These are phyloP conservation scores for Scedosporium minutisporum DNA, from an alignment of 2,329 filamentous ascomycete genomes.

Conservation along the genomic window DNA sequence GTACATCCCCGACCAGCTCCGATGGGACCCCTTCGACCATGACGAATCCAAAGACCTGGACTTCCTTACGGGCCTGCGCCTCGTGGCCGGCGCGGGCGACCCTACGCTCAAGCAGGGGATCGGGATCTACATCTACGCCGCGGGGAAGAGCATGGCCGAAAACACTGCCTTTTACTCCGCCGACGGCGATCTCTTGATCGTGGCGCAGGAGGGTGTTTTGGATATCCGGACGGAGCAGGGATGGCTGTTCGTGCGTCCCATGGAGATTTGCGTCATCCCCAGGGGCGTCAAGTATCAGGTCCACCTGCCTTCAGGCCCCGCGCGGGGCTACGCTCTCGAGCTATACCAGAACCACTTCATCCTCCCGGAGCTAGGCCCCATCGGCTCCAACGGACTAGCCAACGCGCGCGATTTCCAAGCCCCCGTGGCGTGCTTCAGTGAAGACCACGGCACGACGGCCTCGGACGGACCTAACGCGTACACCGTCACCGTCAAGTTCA, in stretches of 20 bases:
- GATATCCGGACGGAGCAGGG: conserved; percentile 68
- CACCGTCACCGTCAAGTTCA: conserved; percentile 55
- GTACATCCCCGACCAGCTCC: conserved; percentile 70
- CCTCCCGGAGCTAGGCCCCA: conserved; percentile 58
- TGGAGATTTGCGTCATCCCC: conserved; percentile 64
- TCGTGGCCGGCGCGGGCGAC: conserved; percentile 69
- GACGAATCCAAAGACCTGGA: conserved; percentile 40
- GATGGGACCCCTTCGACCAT: conserved; percentile 69
- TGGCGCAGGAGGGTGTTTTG: conserved; percentile 59
- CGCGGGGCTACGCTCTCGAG: conserved; percentile 61
- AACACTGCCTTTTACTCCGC: conserved; percentile 69
- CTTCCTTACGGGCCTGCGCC: conserved; percentile 46
- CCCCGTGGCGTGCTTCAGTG: conserved; percentile 55
- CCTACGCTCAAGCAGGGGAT: conserved; percentile 65
- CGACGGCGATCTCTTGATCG: conserved; percentile 66
- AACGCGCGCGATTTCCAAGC: conserved; percentile 64
- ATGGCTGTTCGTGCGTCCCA: conserved; percentile 56
- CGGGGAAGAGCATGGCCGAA: conserved; percentile 60
- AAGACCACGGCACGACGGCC: conserved; percentile 35
- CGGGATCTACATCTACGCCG: conserved; percentile 68
- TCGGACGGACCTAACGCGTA: conserved; percentile 22
- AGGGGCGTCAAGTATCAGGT: conserved; percentile 62
- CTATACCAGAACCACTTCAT: conserved; percentile 58
- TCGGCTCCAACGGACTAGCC: conserved; percentile 59
- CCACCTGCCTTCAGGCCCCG: conserved; percentile 44